Conservation (phyloP, 2,329 filamentous ascomycete genomes). For the Nectriaceae sp. region DNA sequence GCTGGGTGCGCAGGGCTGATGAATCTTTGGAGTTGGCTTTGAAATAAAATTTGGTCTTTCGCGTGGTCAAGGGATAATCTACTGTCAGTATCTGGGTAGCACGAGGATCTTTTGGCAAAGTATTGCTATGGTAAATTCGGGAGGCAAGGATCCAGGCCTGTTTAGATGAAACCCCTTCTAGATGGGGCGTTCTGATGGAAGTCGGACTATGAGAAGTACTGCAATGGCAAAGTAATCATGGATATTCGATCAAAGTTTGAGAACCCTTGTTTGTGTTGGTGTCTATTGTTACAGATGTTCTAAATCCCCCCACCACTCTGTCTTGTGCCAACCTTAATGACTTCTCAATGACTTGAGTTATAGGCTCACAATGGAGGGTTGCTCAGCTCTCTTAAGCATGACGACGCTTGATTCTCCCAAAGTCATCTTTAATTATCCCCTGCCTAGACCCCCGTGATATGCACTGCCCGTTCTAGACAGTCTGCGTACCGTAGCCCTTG, state of each 20-base stretch:
- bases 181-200: slow-evolving; percentile 9
- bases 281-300: slow-evolving; percentile 12
- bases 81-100: slow-evolving; percentile 24
- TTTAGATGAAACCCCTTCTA: too few species aligned
- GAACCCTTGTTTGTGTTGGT: too few species aligned
- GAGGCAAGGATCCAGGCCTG: slow-evolving; percentile 24
- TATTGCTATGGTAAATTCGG: slow-evolving; percentile 18
- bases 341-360: not conserved
- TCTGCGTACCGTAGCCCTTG: slow-evolving; percentile 91
- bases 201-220: too few species aligned
- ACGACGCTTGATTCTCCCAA: slow-evolving; percentile 9
- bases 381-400: not conserved
- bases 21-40: slow-evolving; percentile 30
- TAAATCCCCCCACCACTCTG: not conserved
- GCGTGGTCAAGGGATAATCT: slow-evolving; percentile 15
- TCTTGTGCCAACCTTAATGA: too few species aligned
- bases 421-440: slow-evolving; percentile 11
- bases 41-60: slow-evolving; percentile 28
- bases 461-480: slow-evolving; percentile 43
- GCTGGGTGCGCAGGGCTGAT: slow-evolving; percentile 23
- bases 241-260: too few species aligned
- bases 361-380: not conserved
- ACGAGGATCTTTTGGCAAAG: slow-evolving; percentile 20
- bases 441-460: slow-evolving; percentile 8
- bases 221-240: too few species aligned